These are phyloP conservation scores for Zymoseptoria crescenta DNA, from an alignment of 2,329 filamentous ascomycete genomes.

Conservation along the genomic window DNA sequence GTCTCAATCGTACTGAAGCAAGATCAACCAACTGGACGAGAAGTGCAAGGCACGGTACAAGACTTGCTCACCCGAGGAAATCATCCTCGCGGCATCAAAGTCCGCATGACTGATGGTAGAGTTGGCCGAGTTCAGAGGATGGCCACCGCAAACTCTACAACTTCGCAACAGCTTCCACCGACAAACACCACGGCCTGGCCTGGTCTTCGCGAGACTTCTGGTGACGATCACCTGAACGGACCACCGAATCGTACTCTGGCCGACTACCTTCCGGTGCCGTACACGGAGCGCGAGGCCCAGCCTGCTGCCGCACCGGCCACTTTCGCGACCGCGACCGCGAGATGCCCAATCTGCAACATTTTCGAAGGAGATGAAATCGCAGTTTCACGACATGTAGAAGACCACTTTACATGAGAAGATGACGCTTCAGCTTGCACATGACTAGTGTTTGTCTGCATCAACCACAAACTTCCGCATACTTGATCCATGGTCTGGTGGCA, in stretches of 20 bases:
- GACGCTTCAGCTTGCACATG: background rate
- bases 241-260: conserved; percentile 24
- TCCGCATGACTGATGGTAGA: conserved; percentile 61
- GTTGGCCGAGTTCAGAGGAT: conserved; percentile 67
- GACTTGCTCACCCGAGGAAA: conserved; percentile 65
- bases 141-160: conserved; percentile 20
- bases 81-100: conserved; percentile 70
- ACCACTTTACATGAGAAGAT: conserved; percentile 39
- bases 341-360: conserved; percentile 57
- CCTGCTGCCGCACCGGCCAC: conserved; percentile 8
- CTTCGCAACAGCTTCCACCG: conserved; percentile 2
- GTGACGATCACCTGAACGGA: conserved; percentile 7
- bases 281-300: background rate
- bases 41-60: conserved; percentile 59
- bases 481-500: background rate
- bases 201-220: conserved; percentile 4
- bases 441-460: background rate
- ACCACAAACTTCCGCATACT: background rate
- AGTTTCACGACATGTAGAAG: conserved; percentile 59
- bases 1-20: conserved; percentile 70
- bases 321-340: conserved; percentile 25
- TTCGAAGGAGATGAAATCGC: conserved; percentile 64
- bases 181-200: background rate
- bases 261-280: conserved; percentile 18
- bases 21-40: conserved; percentile 66